phyloP scores from a whole-genome alignment of 2,329 filamentous ascomycete genomes.

The Madurella fahalii region DNA sequence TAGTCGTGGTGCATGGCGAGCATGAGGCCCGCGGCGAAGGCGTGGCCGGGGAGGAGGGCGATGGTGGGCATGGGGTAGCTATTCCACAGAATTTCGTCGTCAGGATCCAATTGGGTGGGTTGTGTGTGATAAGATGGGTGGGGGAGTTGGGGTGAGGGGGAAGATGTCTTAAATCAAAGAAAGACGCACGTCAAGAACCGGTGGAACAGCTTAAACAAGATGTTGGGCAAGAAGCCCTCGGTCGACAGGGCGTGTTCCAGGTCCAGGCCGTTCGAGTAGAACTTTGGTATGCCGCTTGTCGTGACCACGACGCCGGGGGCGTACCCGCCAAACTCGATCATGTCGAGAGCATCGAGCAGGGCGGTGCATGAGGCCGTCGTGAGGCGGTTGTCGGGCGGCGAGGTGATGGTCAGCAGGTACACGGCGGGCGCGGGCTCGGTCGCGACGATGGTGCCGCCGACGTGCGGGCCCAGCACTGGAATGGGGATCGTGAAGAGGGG shows the following conservation, averaged over 20 bases:
- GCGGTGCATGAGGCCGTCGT: conserved; percentile 64
- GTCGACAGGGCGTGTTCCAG: conserved; percentile 59
- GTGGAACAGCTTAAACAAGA: conserved; percentile 61
- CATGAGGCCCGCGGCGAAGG: conserved; percentile 80
- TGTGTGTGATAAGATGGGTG: too few relatives aligned
- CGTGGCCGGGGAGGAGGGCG: conserved; percentile 74
- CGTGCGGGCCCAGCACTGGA: conserved; percentile 39
- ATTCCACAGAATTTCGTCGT: too few relatives aligned
- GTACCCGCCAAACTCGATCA: conserved; percentile 61
- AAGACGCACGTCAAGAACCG: conserved; percentile 53
- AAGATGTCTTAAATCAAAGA: neutral
- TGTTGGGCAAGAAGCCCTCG: conserved; percentile 56
- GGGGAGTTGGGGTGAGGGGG: conserved; percentile 25
- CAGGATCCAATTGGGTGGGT: too few relatives aligned
- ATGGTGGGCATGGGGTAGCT: conserved; percentile 75
- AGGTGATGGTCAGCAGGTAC: conserved; percentile 69
- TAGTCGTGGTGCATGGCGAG: conserved; percentile 80
- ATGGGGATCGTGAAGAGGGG: conserved; percentile 60
- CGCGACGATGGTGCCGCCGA: conserved; percentile 58
- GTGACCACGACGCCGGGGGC: conserved; percentile 72
- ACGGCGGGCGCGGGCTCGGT: conserved; percentile 56
- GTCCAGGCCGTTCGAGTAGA: conserved; percentile 82
- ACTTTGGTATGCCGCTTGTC: conserved; percentile 70
- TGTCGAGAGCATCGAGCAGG: conserved; percentile 67
- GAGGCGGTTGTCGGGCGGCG: conserved; percentile 72